Evolutionary conservation across 768 basidiomycete species (phyloP).

Genomic region (Xanthoconium stramineum): DNA sequence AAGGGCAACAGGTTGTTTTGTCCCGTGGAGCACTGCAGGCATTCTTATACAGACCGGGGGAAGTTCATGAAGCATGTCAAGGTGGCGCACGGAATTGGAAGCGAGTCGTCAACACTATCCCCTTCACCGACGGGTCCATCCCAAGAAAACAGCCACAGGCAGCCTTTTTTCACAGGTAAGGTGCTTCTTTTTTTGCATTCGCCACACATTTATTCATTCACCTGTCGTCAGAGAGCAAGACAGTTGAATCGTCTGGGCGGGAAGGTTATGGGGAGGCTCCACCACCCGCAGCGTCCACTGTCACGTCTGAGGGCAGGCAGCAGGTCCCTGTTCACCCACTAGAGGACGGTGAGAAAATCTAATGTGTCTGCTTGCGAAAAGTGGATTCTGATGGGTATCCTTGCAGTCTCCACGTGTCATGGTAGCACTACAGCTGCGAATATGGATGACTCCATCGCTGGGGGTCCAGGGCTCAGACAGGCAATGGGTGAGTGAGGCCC

Average conservation of each 20-base stretch:
- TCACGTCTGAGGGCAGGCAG: background rate
- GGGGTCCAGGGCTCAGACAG: background rate
- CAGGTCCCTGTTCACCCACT: background rate
- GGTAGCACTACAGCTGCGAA: background rate
- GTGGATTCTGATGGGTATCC: background rate
- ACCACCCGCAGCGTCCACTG: background rate
- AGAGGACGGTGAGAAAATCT: background rate
- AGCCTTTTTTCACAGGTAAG: too few species aligned
- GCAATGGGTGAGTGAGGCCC: background rate
- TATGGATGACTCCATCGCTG: background rate
- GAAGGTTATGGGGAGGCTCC: background rate
- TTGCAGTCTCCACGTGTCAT: background rate
- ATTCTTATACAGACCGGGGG: background rate
- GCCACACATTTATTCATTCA: too few species aligned
- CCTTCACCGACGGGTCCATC: too few species aligned
- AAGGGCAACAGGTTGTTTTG: background rate
- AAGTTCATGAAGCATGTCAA: background rate
- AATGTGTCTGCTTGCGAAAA: background rate
- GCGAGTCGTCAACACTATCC: background rate
- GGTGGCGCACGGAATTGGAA: background rate
- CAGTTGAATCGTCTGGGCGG: background rate
- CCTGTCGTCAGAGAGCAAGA: too few species aligned
- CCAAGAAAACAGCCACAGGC: too few species aligned
- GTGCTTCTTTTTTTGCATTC: too few species aligned
- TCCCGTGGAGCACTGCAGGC: background rate